Evolutionary conservation across 2,329 filamentous ascomycete genomes (phyloP).

Genomic region (Neurospora crassa): DNA sequence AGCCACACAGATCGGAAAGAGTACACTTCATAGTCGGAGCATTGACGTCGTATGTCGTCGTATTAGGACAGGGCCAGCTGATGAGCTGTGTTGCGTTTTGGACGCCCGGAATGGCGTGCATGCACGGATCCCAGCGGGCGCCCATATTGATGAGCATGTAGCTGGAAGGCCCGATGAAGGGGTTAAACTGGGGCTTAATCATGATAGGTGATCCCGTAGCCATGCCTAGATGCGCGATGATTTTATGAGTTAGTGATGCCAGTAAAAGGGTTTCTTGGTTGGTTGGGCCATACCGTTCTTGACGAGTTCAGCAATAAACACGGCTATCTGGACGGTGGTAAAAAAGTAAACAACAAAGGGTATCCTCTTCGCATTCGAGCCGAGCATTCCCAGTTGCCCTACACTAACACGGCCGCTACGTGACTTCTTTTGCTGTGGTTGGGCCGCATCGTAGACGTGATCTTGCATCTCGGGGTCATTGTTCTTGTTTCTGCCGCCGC

Average conservation of each 20-base stretch:
- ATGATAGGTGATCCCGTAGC: conserved; percentile 70
- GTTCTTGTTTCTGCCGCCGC: conserved; percentile 27
- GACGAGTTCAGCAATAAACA: conserved; percentile 83
- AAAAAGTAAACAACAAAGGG: conserved; percentile 80
- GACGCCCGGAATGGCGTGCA: conserved; percentile 69
- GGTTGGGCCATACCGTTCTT: conserved; percentile 57
- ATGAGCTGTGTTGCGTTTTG: conserved; percentile 42
- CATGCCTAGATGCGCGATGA: conserved; percentile 39
- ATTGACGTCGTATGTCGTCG: conserved; percentile 48
- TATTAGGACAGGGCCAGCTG: conserved; percentile 73
- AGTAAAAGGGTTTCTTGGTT: neutral
- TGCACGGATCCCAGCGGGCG: conserved; percentile 83
- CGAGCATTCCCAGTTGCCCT: conserved; percentile 51
- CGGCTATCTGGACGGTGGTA: conserved; percentile 64
- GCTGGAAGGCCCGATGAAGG: conserved; percentile 90
- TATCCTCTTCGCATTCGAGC: conserved; percentile 44
- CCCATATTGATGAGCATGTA: conserved; percentile 96
- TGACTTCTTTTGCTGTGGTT: conserved; percentile 22
- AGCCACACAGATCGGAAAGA: conserved; percentile 79
- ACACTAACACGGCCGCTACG: conserved; percentile 40
- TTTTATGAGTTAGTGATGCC: neutral
- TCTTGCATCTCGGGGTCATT: conserved; percentile 40
- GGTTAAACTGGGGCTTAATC: conserved; percentile 81
- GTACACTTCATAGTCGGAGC: conserved; percentile 50
- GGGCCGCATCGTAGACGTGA: conserved; percentile 52